Percentiles rank a stretch among this genome's conserved stretches.
Conservation (phyloP, 306 rosid species). For the Urtica urens region DNA sequence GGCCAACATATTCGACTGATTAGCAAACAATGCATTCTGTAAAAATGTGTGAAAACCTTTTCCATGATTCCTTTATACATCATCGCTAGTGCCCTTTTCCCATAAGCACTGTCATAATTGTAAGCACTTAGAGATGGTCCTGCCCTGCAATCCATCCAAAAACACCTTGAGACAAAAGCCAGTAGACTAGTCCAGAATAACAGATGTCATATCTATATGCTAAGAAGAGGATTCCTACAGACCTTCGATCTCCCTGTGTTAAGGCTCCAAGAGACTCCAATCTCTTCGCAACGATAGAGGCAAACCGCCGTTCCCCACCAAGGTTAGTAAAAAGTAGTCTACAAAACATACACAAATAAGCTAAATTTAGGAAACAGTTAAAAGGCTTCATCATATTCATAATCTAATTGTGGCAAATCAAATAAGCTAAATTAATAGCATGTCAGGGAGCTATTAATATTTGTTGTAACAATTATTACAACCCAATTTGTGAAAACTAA, state of each 20-base stretch:
- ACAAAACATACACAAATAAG: constrained; percentile 18
- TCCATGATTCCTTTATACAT: constrained; percentile 95
- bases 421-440: too few relatives aligned
- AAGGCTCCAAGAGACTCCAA: constrained; percentile 93
- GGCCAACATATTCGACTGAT: constrained; percentile 9
- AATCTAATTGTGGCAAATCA: too few relatives aligned
- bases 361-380: background rate
- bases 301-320: constrained; percentile 96
- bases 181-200: too few relatives aligned
- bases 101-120: constrained; percentile 89
- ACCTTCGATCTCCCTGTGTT: constrained; percentile 99
- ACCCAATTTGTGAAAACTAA: background rate
- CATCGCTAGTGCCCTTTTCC: constrained; percentile 71
- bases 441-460: too few relatives aligned
- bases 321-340: constrained; percentile 92
- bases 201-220: too few relatives aligned
- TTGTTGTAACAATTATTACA: background rate
- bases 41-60: constrained; percentile 48
- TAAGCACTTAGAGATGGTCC: constrained; percentile 86
- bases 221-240: constrained; percentile 22
- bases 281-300: constrained; percentile 98
- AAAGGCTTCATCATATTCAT: background rate
- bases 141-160: constrained; percentile 54
- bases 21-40: constrained; percentile 7
- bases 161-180: background rate